Conservation (phyloP, 2,329 filamentous ascomycete species). For the Arthrinium puccinioides region DNA sequence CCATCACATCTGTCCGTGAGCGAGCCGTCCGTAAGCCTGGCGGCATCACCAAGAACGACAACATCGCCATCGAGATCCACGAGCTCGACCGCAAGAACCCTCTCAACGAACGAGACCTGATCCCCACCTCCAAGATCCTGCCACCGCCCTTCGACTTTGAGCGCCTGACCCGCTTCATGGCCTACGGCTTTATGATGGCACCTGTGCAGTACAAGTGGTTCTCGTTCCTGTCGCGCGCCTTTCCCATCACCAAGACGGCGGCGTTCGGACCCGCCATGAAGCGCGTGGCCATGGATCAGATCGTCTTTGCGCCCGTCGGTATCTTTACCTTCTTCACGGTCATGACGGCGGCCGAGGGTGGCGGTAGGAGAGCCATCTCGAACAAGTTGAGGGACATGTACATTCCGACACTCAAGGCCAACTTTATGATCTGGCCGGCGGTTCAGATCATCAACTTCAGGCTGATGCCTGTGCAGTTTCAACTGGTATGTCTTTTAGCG, state of each 20-base stretch:
- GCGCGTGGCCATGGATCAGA: slow-evolving; percentile 84
- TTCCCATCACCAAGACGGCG: slow-evolving; percentile 74
- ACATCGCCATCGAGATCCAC: slow-evolving; percentile 78
- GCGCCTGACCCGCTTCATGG: slow-evolving; percentile 89
- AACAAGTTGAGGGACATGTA: slow-evolving; percentile 93
- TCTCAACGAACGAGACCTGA: slow-evolving; percentile 55
- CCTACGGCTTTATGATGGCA: slow-evolving; percentile 94
- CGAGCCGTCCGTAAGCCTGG: slow-evolving; percentile 57
- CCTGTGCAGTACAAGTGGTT: slow-evolving; percentile 97
- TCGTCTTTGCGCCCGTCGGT: slow-evolving; percentile 85
- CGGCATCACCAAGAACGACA: slow-evolving; percentile 56
- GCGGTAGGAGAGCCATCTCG: slow-evolving; percentile 68
- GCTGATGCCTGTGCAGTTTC: slow-evolving; percentile 88
- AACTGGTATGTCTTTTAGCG: slow-evolving; percentile 61
- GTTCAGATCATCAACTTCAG: slow-evolving; percentile 97
- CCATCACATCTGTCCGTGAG: slow-evolving; percentile 75
- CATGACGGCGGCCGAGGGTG: slow-evolving; percentile 94
- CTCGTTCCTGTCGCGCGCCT: slow-evolving; percentile 69
- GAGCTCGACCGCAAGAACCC: slow-evolving; percentile 79
- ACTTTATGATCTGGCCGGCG: slow-evolving; percentile 89
- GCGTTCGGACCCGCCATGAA: slow-evolving; percentile 76
- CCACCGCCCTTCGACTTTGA: slow-evolving; percentile 94
- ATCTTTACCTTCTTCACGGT: slow-evolving; percentile 86
- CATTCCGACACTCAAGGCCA: slow-evolving; percentile 87
- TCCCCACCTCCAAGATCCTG: slow-evolving; percentile 53